These are phyloP conservation scores for Cicer pinnatifidum DNA, from an alignment of 306 rosid genomes.

Conservation along the genomic window DNA sequence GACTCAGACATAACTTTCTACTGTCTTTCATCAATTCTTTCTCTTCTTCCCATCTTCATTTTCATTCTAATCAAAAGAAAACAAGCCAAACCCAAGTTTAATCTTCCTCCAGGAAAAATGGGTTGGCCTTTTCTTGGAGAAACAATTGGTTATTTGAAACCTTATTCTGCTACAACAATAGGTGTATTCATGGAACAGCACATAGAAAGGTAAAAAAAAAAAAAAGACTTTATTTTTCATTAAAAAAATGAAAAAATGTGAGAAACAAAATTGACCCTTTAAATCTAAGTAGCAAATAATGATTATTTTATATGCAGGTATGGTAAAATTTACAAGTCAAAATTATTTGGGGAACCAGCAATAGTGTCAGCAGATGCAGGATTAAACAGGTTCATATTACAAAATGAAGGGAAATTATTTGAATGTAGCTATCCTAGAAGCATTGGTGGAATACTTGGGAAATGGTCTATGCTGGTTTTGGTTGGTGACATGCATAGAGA, in stretches of 20 bases:
- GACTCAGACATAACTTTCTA: conserved; percentile 57
- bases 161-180: conserved; percentile 76
- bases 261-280: not conserved
- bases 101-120: conserved; percentile 93
- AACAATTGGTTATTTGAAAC: conserved; percentile 75
- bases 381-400: conserved; percentile 81
- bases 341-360: conserved; percentile 82
- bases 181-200: conserved; percentile 89
- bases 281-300: not conserved
- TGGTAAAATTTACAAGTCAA: conserved; percentile 89
- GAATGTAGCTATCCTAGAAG: conserved; percentile 95
- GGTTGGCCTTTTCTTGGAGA: conserved; percentile 96
- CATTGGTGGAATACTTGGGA: conserved; percentile 95
- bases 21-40: conserved; percentile 63
- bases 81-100: conserved; percentile 53
- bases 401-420: conserved; percentile 89
- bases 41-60: conserved; percentile 58
- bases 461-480: conserved; percentile 98
- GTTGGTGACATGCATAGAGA: conserved; percentile 99
- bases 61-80: conserved; percentile 65
- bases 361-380: conserved; percentile 97
- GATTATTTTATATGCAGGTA: conserved; percentile 55
- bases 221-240: not conserved
- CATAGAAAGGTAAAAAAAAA: conserved; percentile 62
- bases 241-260: not conserved